phyloP scores from a whole-genome alignment of 2,329 filamentous ascomycete species.

The Plenodomus tracheiphilus region DNA sequence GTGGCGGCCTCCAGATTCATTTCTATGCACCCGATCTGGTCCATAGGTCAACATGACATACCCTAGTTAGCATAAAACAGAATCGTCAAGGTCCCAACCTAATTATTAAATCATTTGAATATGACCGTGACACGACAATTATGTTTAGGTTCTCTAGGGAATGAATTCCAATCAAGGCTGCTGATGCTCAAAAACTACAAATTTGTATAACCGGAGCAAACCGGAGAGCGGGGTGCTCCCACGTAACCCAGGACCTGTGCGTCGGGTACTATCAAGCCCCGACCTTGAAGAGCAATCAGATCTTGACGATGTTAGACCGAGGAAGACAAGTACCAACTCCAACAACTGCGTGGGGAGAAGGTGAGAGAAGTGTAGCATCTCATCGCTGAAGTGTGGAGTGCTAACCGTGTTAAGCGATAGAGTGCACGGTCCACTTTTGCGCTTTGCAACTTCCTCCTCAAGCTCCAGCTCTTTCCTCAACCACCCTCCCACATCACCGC shows the following conservation, averaged over 20 bases:
- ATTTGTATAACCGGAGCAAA: neutral
- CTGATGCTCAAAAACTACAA: neutral
- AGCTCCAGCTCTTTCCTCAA: slow-evolving; percentile 21
- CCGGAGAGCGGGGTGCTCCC: neutral
- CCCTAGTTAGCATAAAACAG: too few species aligned
- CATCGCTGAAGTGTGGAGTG: neutral
- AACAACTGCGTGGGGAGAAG: neutral
- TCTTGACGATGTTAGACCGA: neutral
- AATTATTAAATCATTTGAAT: too few species aligned
- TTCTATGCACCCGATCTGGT: too few species aligned
- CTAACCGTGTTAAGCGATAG: neutral
- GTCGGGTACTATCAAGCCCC: neutral
- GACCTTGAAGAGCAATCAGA: neutral
- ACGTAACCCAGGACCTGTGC: neutral
- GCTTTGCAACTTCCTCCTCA: slow-evolving; percentile 6
- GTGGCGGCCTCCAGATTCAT: too few species aligned
- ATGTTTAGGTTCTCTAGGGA: too few species aligned
- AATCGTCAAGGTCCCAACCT: too few species aligned
- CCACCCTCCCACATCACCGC: slow-evolving; percentile 34
- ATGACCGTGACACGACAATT: too few species aligned
- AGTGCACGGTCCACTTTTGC: slow-evolving; percentile 2
- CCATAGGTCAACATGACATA: too few species aligned
- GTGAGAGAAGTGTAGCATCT: neutral
- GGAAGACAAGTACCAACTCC: neutral
- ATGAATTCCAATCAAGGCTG: too few species aligned